phyloP scores from a whole-genome alignment of 1,284 basidiomycete genomes.

The Inonotus obliquus region DNA sequence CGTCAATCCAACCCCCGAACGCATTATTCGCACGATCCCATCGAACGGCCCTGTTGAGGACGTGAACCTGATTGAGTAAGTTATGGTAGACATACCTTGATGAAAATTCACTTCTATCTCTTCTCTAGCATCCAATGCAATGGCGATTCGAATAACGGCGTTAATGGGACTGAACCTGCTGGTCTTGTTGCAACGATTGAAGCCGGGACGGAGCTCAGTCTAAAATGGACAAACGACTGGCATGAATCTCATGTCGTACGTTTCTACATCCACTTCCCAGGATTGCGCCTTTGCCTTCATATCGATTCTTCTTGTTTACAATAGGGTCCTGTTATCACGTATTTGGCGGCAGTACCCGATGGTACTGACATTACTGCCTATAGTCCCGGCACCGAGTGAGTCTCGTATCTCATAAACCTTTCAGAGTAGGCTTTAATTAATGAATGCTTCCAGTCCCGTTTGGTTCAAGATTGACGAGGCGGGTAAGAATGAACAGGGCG shows the following conservation, averaged over 20 bases:
- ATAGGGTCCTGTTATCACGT: constrained; percentile 43
- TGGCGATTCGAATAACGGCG: constrained; percentile 35
- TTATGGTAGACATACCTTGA: neutral
- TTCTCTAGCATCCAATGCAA: constrained; percentile 38
- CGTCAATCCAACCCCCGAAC: constrained; percentile 34
- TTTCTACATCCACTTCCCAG: neutral
- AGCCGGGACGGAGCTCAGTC: constrained; percentile 37
- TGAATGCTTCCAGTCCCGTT: constrained; percentile 30
- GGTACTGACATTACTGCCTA: constrained; percentile 38
- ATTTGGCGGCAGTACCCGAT: constrained; percentile 41
- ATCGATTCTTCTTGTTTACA: constrained; percentile 6
- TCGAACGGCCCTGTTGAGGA: constrained; percentile 37
- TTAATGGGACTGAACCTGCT: constrained; percentile 39
- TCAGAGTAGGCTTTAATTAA: neutral
- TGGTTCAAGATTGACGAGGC: constrained; percentile 46
- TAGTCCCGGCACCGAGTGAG: constrained; percentile 38
- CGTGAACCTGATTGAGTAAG: constrained; percentile 29
- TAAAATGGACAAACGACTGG: constrained; percentile 47
- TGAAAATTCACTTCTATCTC: constrained; percentile 5
- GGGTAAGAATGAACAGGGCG: constrained; percentile 40
- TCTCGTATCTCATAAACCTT: constrained; percentile 3
- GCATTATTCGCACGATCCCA: constrained; percentile 45
- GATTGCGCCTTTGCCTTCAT: no score
- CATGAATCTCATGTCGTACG: constrained; percentile 37
- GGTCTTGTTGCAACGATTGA: constrained; percentile 39